Evolutionary conservation across 768 basidiomycete genomes (phyloP).

Genomic region (Zangia roseola): DNA sequence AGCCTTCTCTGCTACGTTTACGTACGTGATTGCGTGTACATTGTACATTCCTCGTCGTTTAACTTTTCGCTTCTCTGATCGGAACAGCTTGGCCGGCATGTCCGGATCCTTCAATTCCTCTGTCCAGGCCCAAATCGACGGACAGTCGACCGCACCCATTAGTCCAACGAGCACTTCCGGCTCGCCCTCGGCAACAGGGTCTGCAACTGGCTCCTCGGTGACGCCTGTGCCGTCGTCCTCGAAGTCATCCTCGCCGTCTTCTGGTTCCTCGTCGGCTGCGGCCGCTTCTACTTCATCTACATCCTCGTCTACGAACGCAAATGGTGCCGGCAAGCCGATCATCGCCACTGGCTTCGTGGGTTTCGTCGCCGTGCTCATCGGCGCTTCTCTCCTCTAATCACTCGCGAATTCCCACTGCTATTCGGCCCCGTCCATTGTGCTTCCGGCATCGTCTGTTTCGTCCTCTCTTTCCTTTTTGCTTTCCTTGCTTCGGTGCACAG

Average conservation of each 20-base stretch:
- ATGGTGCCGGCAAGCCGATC: slow-evolving; percentile 23
- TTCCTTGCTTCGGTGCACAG: neutral
- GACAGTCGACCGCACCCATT: slow-evolving; percentile 57
- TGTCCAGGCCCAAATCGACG: slow-evolving; percentile 57
- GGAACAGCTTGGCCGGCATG: slow-evolving; percentile 64
- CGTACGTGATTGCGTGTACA: slow-evolving; percentile 40
- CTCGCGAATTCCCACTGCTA: neutral
- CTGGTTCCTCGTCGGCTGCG: neutral
- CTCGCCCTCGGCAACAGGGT: slow-evolving; percentile 11
- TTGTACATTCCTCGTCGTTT: neutral
- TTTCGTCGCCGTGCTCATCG: slow-evolving; percentile 19
- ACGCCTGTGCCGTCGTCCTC: neutral
- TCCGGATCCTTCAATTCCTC: slow-evolving; percentile 61
- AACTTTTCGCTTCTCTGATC: neutral
- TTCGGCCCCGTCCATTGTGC: neutral
- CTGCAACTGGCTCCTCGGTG: slow-evolving; percentile 3
- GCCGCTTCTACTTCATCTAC: slow-evolving; percentile 1
- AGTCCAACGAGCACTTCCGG: slow-evolving; percentile 35
- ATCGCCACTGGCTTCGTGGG: slow-evolving; percentile 25
- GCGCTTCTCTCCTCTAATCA: slow-evolving; percentile 21
- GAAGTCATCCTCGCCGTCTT: neutral
- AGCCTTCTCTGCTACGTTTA: slow-evolving; percentile 79
- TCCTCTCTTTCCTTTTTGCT: neutral
- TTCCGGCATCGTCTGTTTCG: neutral
- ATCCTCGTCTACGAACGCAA: neutral